Percentiles rank a stretch among this genome's conserved stretches.
Evolutionary conservation across 2,329 filamentous ascomycete species (phyloP).

Genomic region (Claviceps sp.): DNA sequence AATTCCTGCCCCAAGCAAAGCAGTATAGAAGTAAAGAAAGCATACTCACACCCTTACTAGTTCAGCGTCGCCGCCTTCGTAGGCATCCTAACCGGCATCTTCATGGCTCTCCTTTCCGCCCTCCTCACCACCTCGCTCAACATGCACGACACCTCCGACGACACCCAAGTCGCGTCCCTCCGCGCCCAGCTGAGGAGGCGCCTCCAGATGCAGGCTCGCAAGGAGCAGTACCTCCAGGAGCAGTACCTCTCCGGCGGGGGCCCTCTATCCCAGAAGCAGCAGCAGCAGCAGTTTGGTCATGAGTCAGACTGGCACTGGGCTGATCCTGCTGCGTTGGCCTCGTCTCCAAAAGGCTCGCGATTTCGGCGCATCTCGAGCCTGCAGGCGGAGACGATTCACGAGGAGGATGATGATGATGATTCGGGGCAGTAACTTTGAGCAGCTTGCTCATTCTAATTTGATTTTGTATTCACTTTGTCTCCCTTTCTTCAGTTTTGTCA

Average conservation of each 20-base stretch:
- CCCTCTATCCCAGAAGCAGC: neutral
- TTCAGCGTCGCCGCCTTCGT: conserved; percentile 54
- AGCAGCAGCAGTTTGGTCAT: conserved; percentile 9
- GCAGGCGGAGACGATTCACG: conserved; percentile 54
- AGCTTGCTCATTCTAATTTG: neutral
- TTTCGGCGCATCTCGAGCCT: conserved; percentile 34
- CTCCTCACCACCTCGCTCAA: conserved; percentile 38
- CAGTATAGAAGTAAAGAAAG: neutral
- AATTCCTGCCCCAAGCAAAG: no score
- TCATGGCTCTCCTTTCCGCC: conserved; percentile 43
- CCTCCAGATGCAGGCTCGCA: conserved; percentile 3
- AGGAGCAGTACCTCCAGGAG: conserved; percentile 5
- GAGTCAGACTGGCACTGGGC: conserved; percentile 27
- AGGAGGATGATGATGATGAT: conserved; percentile 53
- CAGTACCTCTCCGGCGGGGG: conserved; percentile 2
- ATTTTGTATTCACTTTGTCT: neutral
- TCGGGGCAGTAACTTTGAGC: conserved; percentile 25
- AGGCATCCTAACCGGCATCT: conserved; percentile 49
- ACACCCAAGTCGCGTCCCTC: conserved; percentile 6
- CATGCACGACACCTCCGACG: conserved; percentile 20
- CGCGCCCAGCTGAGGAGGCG: conserved; percentile 1
- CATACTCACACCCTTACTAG: conserved; percentile 12
- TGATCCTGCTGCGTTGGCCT: conserved; percentile 17
- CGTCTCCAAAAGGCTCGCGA: conserved; percentile 10
- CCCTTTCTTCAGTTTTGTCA: neutral